Conservation (phyloP, 805 yeast genomes). For the Zygoascus tannicola region DNA sequence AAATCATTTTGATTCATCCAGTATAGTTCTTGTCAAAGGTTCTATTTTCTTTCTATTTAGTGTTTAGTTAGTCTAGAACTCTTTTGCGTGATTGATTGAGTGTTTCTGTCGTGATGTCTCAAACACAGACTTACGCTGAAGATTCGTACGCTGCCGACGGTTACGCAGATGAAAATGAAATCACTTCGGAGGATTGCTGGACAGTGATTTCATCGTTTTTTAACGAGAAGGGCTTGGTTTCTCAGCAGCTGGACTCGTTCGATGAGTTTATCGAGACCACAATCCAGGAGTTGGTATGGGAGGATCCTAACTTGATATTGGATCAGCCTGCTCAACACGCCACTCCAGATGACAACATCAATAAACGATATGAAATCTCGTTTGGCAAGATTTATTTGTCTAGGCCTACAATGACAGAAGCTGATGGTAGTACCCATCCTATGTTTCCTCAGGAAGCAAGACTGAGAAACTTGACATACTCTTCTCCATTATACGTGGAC, state of each 20-base stretch:
- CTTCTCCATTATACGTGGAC: conserved; percentile 93
- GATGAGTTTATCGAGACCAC: conserved; percentile 96
- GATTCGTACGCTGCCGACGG: conserved; percentile 62
- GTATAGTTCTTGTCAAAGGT: background rate
- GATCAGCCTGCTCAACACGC: conserved; percentile 99
- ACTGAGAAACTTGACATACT: conserved; percentile 88
- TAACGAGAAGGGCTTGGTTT: conserved; percentile 91
- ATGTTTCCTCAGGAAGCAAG: conserved; percentile 98
- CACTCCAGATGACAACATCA: conserved; percentile 78
- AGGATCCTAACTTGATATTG: conserved; percentile 84
- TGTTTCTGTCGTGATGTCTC: background rate
- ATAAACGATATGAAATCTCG: conserved; percentile 90
- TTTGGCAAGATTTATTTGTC: conserved; percentile 96
- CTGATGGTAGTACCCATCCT: conserved; percentile 99
- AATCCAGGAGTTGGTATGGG: conserved; percentile 93
- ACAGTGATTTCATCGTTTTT: conserved; percentile 93
- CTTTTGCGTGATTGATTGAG: background rate
- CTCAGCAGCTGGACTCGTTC: conserved; percentile 96
- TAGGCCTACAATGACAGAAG: conserved; percentile 97
- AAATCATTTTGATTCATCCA: background rate
- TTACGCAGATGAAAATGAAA: conserved; percentile 59
- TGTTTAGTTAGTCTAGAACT: background rate
- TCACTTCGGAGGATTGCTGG: conserved; percentile 99
- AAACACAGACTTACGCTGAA: conserved; percentile 7
- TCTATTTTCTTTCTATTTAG: background rate